Evolutionary conservation across 257 asterid species (phyloP).

Genomic region (Lycium ferocissimum): DNA sequence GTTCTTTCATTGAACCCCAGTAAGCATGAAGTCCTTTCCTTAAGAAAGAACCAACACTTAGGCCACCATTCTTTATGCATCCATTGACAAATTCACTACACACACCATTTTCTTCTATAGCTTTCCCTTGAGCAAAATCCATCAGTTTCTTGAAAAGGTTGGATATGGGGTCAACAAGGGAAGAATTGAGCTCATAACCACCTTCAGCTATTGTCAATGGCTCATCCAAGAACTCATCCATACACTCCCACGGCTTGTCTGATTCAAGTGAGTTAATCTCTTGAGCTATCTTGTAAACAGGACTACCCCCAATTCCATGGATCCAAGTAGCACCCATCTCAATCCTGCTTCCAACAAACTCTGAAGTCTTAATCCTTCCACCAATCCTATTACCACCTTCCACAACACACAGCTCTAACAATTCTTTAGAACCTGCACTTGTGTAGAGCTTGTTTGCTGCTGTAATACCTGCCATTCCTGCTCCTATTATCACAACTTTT

Average conservation of each 20-base stretch:
- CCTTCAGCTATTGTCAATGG: slow-evolving; percentile 81
- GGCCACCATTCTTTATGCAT: slow-evolving; percentile 30
- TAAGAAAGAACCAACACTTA: slow-evolving; percentile 65
- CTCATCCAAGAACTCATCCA: slow-evolving; percentile 66
- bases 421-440: slow-evolving; percentile 39
- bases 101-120: slow-evolving; percentile 73
- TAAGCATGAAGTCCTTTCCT: slow-evolving; percentile 64
- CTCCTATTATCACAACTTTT: slow-evolving; percentile 82
- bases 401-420: slow-evolving; percentile 64
- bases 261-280: slow-evolving; percentile 53
- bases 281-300: slow-evolving; percentile 68
- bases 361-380: slow-evolving; percentile 75
- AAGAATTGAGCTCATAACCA: slow-evolving; percentile 53
- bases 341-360: slow-evolving; percentile 76
- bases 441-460: slow-evolving; percentile 85
- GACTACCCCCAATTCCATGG: slow-evolving; percentile 90
- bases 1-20: slow-evolving; percentile 42
- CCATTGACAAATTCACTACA: slow-evolving; percentile 42
- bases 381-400: slow-evolving; percentile 86
- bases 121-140: slow-evolving; percentile 75
- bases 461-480: slow-evolving; percentile 94
- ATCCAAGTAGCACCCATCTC: slow-evolving; percentile 98
- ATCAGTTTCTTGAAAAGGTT: slow-evolving; percentile 62
- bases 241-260: slow-evolving; percentile 88
- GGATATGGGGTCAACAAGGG: slow-evolving; percentile 68